Percentiles rank a stretch among this genome's conserved stretches.
These are phyloP conservation scores for Nemania bipapillata DNA, from an alignment of 2,329 filamentous ascomycete genomes.

Conservation along the genomic window DNA sequence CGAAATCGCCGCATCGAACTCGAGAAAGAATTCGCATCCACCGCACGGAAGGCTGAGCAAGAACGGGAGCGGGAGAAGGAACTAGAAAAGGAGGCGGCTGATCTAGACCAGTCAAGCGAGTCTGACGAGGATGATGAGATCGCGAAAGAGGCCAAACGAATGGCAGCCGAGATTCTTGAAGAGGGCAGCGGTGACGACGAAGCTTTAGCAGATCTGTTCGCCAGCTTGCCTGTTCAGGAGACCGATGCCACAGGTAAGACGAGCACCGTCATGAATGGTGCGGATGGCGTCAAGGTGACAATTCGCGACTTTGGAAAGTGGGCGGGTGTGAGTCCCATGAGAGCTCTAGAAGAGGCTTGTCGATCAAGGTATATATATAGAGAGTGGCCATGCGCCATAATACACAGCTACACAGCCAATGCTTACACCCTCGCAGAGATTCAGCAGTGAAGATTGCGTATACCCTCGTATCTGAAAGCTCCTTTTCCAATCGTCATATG, in stretches of 20 bases:
- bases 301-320: slow-evolving; percentile 87
- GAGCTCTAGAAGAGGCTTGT: slow-evolving; percentile 87
- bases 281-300: slow-evolving; percentile 65
- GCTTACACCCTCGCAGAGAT: slow-evolving; percentile 65
- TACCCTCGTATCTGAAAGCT: slow-evolving; percentile 74
- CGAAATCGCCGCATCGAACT: slow-evolving; percentile 66
- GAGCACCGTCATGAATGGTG: slow-evolving; percentile 64
- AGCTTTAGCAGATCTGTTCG: slow-evolving; percentile 66
- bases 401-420: slow-evolving; percentile 10
- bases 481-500: slow-evolving; percentile 79
- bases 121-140: slow-evolving; percentile 63
- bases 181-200: slow-evolving; percentile 66
- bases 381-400: slow-evolving; percentile 16
- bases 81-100: slow-evolving; percentile 49
- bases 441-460: slow-evolving; percentile 73
- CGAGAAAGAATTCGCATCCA: slow-evolving; percentile 69
- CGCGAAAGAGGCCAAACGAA: slow-evolving; percentile 66
- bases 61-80: slow-evolving; percentile 49
- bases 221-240: slow-evolving; percentile 69
- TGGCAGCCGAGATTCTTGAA: slow-evolving; percentile 68
- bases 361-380: slow-evolving; percentile 72
- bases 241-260: slow-evolving; percentile 70
- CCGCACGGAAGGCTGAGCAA: slow-evolving; percentile 55
- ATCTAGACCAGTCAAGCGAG: slow-evolving; percentile 45
- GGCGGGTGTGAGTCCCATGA: slow-evolving; percentile 78